Base-by-base conservation (phyloP, 495 filamentous ascomycete genomes). In the Jackrogersella multiformis region DNA sequence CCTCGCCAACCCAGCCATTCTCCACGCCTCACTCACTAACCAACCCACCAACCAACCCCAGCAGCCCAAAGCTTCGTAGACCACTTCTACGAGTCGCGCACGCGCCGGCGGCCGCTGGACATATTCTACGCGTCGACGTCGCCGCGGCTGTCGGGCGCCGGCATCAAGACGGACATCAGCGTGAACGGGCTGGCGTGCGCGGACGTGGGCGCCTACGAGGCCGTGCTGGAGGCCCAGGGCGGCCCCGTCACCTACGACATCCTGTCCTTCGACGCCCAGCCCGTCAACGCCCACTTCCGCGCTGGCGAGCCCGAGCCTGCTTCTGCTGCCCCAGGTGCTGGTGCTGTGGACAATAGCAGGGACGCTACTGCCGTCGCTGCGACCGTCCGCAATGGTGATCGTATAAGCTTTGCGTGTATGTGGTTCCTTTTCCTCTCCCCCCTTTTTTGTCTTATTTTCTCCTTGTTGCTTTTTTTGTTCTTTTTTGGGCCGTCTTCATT, bases 201-300 rank as follows among this genome's bases (percentile, higher is more conserved):
- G n/a, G 74, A 73, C 2, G 56, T 55, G 0, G 65, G 72, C 4
- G 79, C 79, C 5, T 79, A 73, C 69, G 80, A 80, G 61, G 55
- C 60, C 23, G 41, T 80, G 16, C 79, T 81, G 5, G 73, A 73
- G 44, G 34, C 73, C 20, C 79, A 80, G 60, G 75, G 76, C 41
- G 16, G 39, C 26, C 52, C 55, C 15, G 69, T 80, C 13, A 46
- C 41, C 20, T 80, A 91, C 74, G 88, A 91, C 42, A 80, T 90
- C 3, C 85, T 89, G 66, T 84, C 81, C 5, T 88, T 85, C 58
- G 90, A 95, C 75, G 88, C 85, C 71, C 90, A 93, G 51, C 84
- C 92, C 39, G 78, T 95, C 68, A 92, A 93, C 76, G 82, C 82
- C 16, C 82, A 84, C 61, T 90, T 86, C 77, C 76, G 73, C 21